Conservation (phyloP, 2,329 filamentous ascomycete genomes). For the Immersiporthe knoxdaviesiana region DNA sequence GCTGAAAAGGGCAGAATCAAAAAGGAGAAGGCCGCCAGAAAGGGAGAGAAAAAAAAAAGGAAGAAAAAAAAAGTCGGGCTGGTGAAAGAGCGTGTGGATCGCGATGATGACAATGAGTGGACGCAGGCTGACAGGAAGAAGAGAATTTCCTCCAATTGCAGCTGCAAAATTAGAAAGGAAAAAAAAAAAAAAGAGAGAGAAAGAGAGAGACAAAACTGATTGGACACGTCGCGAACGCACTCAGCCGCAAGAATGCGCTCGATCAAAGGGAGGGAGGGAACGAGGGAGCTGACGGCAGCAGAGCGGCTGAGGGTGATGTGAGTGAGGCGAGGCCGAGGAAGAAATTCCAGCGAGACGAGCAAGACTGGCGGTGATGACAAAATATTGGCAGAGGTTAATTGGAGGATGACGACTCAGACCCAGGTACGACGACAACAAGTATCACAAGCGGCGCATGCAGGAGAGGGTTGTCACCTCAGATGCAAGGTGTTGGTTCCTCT, state of each 20-base stretch:
- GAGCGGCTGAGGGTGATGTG: constrained; percentile 4
- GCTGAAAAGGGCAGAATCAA: not conserved
- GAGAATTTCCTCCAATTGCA: constrained; percentile 25
- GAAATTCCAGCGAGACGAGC: not conserved
- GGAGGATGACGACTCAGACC: not conserved
- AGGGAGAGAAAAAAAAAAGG: constrained; percentile 6
- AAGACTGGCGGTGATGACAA: not conserved
- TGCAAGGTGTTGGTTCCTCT: constrained; percentile 17
- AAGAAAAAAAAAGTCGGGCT: not conserved
- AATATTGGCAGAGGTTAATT: not conserved
- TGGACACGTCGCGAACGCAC: not conserved
- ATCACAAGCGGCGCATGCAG: not conserved
- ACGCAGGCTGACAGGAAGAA: constrained; percentile 24
- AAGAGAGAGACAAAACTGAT: too few relatives aligned
- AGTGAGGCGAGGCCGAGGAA: constrained; percentile 3
- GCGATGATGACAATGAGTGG: constrained; percentile 23
- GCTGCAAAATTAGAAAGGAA: constrained; percentile 10
- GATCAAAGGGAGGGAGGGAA: constrained; percentile 10
- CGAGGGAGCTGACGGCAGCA: constrained; percentile 22
- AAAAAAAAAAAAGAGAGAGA: not conserved
- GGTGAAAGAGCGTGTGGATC: constrained; percentile 9
- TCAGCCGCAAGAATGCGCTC: constrained; percentile 18
- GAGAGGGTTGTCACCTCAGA: not conserved
- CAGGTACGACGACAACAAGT: not conserved
- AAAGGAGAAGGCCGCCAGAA: not conserved